Evolutionary conservation across 768 basidiomycete genomes (phyloP), one percentile per base, ranked within the genome.

Genomic region (Megacollybia marginata): DNA sequence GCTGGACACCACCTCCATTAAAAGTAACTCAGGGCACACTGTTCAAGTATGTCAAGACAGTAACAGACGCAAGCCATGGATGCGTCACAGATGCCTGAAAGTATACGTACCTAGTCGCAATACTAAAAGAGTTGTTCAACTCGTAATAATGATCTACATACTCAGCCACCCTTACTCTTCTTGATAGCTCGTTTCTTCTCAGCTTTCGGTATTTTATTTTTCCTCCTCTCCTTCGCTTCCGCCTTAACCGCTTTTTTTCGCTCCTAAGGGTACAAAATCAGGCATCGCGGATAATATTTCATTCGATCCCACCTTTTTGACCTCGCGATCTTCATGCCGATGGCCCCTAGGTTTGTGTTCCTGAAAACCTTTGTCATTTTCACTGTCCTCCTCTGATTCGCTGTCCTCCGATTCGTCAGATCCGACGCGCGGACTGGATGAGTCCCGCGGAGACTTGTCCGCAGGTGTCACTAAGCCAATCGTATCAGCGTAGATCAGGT

Each of bases 121-220:
- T 28, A 28, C 23, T n/a, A n/a, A n/a, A n/a, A n/a, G n/a, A n/a
- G n/a, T 28, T 28, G 23, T 28, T 28, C 6, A 28, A 28, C 23
- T 28, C 23, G 23, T 28, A 28, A 28, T 28, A 28, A 28, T 28
- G 23, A 28, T 28, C 42, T 70, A 44, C 65, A 69, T 52, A 31
- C 51, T 46, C 45, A 12, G 45, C 50, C 23, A 28, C 40, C 47
- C 18, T 43, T 35, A 48, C 46, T 49, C 44, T 74, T 76, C 58
- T 91, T 96, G 57, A 97, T 76, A 54, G 78, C 79, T 38, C 82
- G 78, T 70, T 91, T 91, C 74, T 97, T 98, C 68, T 95, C 92
- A 38, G 86, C 82, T 63, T 98, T 98, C 43, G 94, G 89, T 75
- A 97, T 92, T 71, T 98, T 98, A 57, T 79, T 74, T 66, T 92